Conservation (phyloP, 192 early-diverging fungal genomes). For the Kappamyces sp. region DNA sequence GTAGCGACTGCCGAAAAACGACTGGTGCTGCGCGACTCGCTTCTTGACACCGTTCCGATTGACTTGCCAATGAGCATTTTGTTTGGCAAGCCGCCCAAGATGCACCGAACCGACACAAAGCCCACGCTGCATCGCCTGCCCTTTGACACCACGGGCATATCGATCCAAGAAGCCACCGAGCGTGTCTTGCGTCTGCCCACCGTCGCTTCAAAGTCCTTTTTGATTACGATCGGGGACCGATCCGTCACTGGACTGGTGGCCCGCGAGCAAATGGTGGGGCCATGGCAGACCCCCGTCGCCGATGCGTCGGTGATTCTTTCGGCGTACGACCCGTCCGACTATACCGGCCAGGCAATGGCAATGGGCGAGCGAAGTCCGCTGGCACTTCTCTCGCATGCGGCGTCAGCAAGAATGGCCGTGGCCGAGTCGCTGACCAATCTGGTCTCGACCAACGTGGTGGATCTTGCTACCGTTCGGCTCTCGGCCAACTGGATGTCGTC, state of each 20-base stretch:
- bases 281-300: conserved; percentile 98
- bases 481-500: conserved; percentile 99
- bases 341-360: conserved; percentile 92
- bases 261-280: conserved; percentile 97
- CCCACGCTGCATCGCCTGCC: conserved; percentile 33
- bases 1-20: conserved; percentile 74
- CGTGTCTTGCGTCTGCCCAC: conserved; percentile 80
- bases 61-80: conserved; percentile 93
- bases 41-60: conserved; percentile 64
- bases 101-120: conserved; percentile 71
- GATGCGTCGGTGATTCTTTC: conserved; percentile 92
- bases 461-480: conserved; percentile 69
- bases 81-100: conserved; percentile 96
- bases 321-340: conserved; percentile 56
- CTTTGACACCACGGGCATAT: conserved; percentile 44
- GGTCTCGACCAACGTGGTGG: conserved; percentile 74
- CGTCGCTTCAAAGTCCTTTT: conserved; percentile 90
- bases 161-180: conserved; percentile 55
- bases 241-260: conserved; percentile 90
- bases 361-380: conserved; percentile 93
- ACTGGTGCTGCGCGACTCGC: conserved; percentile 73
- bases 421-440: conserved; percentile 90
- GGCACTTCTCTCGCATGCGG: conserved; percentile 76
- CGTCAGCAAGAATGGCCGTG: conserved; percentile 95
- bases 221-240: conserved; percentile 97